Percentiles rank a stretch among this genome's conserved stretches.
These are phyloP conservation scores for Didymella pomorum DNA, from an alignment of 2,329 filamentous ascomycete species.

Conservation along the genomic window DNA sequence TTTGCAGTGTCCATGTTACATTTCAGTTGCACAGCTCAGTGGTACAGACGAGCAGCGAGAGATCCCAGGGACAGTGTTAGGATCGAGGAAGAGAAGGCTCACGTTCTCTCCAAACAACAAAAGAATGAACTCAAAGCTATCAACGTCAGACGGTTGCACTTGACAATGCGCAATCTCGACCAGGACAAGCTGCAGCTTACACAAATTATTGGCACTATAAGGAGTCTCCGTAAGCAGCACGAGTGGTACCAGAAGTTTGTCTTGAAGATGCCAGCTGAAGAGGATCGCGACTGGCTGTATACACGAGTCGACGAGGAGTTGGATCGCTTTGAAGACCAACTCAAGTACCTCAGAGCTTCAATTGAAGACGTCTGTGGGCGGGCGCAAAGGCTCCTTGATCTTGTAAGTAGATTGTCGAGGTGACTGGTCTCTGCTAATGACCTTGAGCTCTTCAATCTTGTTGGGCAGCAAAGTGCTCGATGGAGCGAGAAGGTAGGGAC, in stretches of 20 bases:
- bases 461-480: constrained; percentile 13
- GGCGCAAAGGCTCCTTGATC: neutral
- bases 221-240: constrained; percentile 20
- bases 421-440: neutral
- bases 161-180: constrained; percentile 20
- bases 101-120: neutral
- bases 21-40: constrained; percentile 20
- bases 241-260: constrained; percentile 3
- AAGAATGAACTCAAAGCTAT: neutral
- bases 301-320: neutral
- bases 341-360: neutral
- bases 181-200: constrained; percentile 23
- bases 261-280: neutral
- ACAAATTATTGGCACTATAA: constrained; percentile 18
- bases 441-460: constrained; percentile 4
- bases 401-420: neutral
- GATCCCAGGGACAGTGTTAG: constrained; percentile 18
- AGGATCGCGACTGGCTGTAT: constrained; percentile 1
- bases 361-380: constrained; percentile 1
- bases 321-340: neutral
- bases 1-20: constrained; percentile 17
- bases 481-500: constrained; percentile 17
- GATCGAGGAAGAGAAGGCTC: constrained; percentile 13
- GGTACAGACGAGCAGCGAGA: constrained; percentile 17
- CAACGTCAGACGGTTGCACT: constrained; percentile 6